Percentiles rank a stretch among this genome's conserved stretches.
Conservation (phyloP, 2,329 filamentous ascomycete species). For the Colletotrichum orbiculare region DNA sequence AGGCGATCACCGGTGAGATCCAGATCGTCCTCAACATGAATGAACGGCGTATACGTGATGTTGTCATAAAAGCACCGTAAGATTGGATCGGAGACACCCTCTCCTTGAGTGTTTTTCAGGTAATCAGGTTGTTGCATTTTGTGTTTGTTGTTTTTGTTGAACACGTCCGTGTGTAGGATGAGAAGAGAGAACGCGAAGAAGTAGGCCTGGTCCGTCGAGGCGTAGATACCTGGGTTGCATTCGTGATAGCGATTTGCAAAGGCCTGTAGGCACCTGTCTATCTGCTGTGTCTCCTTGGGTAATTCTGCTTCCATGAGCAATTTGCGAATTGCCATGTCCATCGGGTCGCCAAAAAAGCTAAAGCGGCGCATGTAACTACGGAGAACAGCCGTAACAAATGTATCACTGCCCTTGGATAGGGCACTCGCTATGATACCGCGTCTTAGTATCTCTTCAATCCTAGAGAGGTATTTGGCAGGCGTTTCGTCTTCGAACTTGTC, state of each 20-base stretch:
- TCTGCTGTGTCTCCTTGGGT: slow-evolving; percentile 97
- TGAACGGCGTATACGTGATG: slow-evolving; percentile 97
- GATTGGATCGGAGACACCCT: slow-evolving; percentile 93
- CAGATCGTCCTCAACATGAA: slow-evolving; percentile 93
- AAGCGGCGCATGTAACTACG: slow-evolving; percentile 97
- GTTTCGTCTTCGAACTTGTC: slow-evolving; percentile 89
- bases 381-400: slow-evolving; percentile 84
- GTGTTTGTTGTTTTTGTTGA: slow-evolving; percentile 99
- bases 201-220: slow-evolving; percentile 92
- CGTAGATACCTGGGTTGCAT: slow-evolving; percentile 96
- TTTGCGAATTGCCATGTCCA: slow-evolving; percentile 97
- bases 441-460: slow-evolving; percentile 82
- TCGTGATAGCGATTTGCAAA: slow-evolving; percentile 98
- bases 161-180: slow-evolving; percentile 97
- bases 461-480: slow-evolving; percentile 86
- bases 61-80: slow-evolving; percentile 98
- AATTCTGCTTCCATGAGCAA: slow-evolving; percentile 96
- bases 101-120: slow-evolving; percentile 91
- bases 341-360: slow-evolving; percentile 94
- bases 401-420: slow-evolving; percentile 86
- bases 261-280: slow-evolving; percentile 91
- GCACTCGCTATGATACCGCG: slow-evolving; percentile 86
- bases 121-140: slow-evolving; percentile 99
- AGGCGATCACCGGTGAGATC: slow-evolving; percentile 82
- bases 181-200: slow-evolving; percentile 97